Base-by-base conservation (phyloP, 352 stramenopile species). In the Globisporangium cylindrosporum region DNA sequence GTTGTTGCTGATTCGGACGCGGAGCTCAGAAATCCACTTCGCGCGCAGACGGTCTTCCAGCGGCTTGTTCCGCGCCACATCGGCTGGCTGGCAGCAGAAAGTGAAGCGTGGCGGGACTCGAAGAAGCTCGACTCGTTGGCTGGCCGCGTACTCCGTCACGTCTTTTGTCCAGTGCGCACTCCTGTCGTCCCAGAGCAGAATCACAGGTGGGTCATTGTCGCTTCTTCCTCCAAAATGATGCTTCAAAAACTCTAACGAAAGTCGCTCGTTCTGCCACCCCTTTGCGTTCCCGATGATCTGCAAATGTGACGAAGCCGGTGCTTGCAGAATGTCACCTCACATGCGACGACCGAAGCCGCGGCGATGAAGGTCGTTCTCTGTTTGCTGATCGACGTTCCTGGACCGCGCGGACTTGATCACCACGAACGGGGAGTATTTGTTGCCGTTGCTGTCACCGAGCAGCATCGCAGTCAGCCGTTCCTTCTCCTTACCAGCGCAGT, bases 391-490 rank as follows among this genome's bases (percentile, higher is more conserved):
- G 22, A n/a, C n/a, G n/a, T 57, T 57, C 22, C 3, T 57, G 5
- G 9, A 57, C n/a, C 49, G 7, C 6, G 49, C 8, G 22, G 22
- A 20, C 22, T 57, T 57, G 22, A 34, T 3, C 0, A 32, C 22
- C 0, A 57, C 49, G 22, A 57, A 57, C 14, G 49, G 49, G 5
- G 49, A 20, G 9, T 57, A 57, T 7, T 57, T 56, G 49, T 34
- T 32, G n/a, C 49, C 49, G 9, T 56, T 22, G n/a, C 49, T 56
- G 49, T 56, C 49, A 22, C 49, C 49, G n/a, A 56, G 49, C n/a
- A 34, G 1, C 49, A 56, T 56, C 8, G 49, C 49, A 1, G 49
- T 34, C n/a, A 56, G 49, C 9, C n/a, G 9, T 32, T 32, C 22
- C 49, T 56, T 56, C 49, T 56, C 49, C 9, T 56, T 56, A 8